Base-by-base conservation (phyloP, 805 yeast species). In the Yamadazyma tumulicola region DNA sequence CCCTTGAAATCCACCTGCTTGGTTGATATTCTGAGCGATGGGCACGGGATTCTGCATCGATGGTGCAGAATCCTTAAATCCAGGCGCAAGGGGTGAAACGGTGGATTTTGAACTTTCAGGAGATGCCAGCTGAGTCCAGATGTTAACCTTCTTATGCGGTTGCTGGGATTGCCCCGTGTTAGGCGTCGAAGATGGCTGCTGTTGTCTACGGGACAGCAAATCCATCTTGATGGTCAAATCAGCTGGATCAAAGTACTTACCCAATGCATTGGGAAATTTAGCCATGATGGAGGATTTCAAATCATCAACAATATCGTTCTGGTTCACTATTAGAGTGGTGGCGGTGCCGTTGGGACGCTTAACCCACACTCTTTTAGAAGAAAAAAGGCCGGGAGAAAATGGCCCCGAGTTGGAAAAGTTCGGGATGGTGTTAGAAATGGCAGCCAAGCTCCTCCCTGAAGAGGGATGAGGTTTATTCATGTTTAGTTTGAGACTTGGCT, bases 291-390 rank as follows among this genome's bases (percentile, higher is more conserved):
- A 70, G 8, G 70, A 61, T 50, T 89, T 89, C 47, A 89, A 64
- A 56, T 91, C 96, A 55, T 89, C 97, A 4, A 89, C 72, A 1
- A 88, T 70, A 51, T 85, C 91, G 14, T 57, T 52, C 19, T 76
- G 76, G 12, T 67, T 65, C 13, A 85, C 81, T 38, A 67, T 53
- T 5, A 89, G 59, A 1, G 94, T 75, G 0, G 96, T 85, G 3
- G 97, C 84, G 12, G 68, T 69, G 1, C 76, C 76, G 15, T 60
- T 57, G 0, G 64, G 60, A 26, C 70, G 57, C 35, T 57, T 69
- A 5, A 79, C 73, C 85, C 85, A 79, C 1, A 79, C 69, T 32
- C 85, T 51, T 44, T 63, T 59, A 26, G 50, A 41, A 14, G 52
- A 15, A 21, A 42, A 38, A 4, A 38, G 16, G 4, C 44, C 45